Evolutionary conservation across 2,329 filamentous ascomycete species (phyloP).

Genomic region (Xylariales sp.): DNA sequence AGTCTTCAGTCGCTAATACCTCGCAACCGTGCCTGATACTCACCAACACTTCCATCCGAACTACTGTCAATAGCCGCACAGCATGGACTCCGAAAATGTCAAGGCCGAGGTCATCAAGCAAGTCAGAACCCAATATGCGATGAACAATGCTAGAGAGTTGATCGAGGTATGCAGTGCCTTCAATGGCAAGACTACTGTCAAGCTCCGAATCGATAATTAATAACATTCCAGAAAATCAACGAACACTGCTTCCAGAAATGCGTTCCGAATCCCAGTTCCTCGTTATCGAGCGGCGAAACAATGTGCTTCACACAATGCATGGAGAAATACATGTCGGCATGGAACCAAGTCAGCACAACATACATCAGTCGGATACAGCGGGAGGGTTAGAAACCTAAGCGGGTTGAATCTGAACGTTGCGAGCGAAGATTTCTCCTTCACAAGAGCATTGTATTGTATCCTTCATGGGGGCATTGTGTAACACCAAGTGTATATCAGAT

Average conservation of each 20-base stretch:
- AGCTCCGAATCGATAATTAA: too few species aligned
- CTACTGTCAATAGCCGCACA: too few species aligned
- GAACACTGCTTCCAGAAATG: constrained; percentile 78
- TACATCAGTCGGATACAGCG: constrained; percentile 62
- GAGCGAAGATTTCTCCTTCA: neutral
- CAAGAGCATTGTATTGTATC: neutral
- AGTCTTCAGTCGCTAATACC: neutral
- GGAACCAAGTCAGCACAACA: constrained; percentile 68
- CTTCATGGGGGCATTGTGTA: neutral
- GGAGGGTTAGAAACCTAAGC: constrained; percentile 29
- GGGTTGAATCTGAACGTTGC: neutral
- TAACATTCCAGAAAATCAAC: constrained; percentile 64
- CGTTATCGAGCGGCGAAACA: constrained; percentile 63
- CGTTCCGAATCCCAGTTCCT: constrained; percentile 63
- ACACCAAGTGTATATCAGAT: constrained; percentile 4
- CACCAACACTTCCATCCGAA: too few species aligned
- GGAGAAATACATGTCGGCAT: constrained; percentile 79
- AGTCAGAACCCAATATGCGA: constrained; percentile 58
- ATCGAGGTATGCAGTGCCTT: constrained; percentile 54
- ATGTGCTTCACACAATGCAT: constrained; percentile 71
- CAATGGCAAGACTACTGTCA: too few species aligned
- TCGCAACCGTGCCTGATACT: too few species aligned
- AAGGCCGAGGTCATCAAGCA: constrained; percentile 63
- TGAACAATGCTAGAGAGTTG: constrained; percentile 64
- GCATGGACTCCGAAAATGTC: constrained; percentile 54